phyloP scores from a whole-genome alignment of 176 grass and related monocot genomes.

The barley (Hordeum vulgare) region DNA sequence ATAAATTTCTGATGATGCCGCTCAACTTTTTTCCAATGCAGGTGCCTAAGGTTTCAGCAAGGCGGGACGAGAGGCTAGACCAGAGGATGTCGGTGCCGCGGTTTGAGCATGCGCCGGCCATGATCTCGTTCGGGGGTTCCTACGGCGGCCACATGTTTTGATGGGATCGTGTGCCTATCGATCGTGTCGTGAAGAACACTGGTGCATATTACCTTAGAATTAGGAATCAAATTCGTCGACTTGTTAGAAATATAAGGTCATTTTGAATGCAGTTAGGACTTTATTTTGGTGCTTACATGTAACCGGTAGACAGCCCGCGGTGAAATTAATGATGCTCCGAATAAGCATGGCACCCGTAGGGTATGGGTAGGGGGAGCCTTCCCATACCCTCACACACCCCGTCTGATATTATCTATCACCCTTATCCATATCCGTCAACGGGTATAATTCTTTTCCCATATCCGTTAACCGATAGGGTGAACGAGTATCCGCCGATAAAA shows the following conservation, averaged over 20 bases:
- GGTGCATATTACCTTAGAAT: neutral
- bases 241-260: neutral
- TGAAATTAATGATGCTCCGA: no score
- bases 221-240: neutral
- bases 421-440: no score
- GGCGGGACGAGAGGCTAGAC: neutral
- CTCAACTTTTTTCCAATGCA: neutral
- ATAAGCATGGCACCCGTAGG: no score
- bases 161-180: neutral
- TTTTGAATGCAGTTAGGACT: neutral
- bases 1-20: neutral
- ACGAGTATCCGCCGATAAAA: no score
- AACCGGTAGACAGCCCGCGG: neutral
- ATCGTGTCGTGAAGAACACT: neutral
- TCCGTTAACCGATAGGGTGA: no score
- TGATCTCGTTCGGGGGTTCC: neutral
- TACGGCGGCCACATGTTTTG: neutral
- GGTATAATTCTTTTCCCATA: no score
- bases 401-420: no score
- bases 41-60: neutral
- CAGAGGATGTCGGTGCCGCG: neutral
- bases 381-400: no score
- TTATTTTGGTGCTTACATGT: neutral
- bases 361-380: no score
- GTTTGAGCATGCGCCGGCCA: neutral